These are phyloP conservation scores for Starmerella apis DNA, from an alignment of 805 yeast species.

Conservation along the genomic window DNA sequence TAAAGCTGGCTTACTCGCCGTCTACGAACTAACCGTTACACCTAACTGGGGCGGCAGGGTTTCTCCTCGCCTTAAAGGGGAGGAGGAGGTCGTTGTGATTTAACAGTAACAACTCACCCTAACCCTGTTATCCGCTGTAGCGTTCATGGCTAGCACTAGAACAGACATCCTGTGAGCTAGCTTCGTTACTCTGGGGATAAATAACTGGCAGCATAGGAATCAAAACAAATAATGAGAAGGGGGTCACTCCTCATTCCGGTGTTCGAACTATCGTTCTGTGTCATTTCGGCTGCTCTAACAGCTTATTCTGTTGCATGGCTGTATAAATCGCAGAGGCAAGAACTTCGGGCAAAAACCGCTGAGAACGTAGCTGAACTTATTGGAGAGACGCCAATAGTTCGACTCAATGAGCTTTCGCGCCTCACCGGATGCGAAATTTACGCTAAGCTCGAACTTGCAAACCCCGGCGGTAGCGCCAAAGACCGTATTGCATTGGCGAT, in stretches of 20 bases:
- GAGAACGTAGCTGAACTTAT: conserved; percentile 70
- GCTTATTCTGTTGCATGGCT: background rate
- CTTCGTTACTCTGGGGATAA: no score
- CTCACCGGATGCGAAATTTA: conserved; percentile 71
- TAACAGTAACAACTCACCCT: background rate
- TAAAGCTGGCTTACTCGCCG: background rate
- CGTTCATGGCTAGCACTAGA: no score
- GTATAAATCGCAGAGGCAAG: background rate
- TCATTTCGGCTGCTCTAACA: no score
- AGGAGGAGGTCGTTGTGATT: background rate
- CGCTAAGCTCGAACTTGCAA: conserved; percentile 74
- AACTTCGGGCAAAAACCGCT: background rate
- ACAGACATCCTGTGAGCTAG: no score
- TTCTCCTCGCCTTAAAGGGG: background rate
- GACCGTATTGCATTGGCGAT: conserved; percentile 88
- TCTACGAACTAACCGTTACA: background rate
- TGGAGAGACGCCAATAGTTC: conserved; percentile 82
- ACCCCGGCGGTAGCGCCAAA: conserved; percentile 94
- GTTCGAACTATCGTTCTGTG: no score
- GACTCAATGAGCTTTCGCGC: conserved; percentile 56
- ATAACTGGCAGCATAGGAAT: no score
- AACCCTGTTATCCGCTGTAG: no score
- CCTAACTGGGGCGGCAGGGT: background rate
- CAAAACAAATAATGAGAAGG: no score
- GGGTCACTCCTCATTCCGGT: no score